Base-by-base conservation (phyloP, 2,329 filamentous ascomycete species). In the Chaetomiaceae sp. region DNA sequence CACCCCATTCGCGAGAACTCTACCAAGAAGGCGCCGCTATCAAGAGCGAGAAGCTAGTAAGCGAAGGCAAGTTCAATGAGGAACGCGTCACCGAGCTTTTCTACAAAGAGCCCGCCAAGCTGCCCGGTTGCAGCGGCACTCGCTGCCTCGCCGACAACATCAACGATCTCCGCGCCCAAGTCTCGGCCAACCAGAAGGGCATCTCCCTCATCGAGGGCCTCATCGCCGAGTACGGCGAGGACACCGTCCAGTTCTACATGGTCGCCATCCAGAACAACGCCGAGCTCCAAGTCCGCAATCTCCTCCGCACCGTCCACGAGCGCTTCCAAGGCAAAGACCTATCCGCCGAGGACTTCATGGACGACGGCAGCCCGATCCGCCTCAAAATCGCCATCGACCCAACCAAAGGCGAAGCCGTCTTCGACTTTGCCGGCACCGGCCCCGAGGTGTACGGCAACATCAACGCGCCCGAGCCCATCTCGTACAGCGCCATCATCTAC, bases 121-220 rank as follows among this genome's bases (percentile, higher is more conserved):
- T 87, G 59, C 82, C 84, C 0, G 89, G 87, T 1, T 94, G 88
- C 70, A 85, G 81, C 49, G 89, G 89, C 2, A 91, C 89, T 0
- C 76, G 89, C 38, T 90, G 88, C 65, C 74, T 95, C 1, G 83
- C 81, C 9, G 90, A 95, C 67, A 95, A 95, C 65, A 76, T 95
- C 59, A 91, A 89, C 48, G 90, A 95, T 65, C 75, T 95, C 36
- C 90, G 91, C 67, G 90, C 90, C 0, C 89, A 95, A 66, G 85
- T 94, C 11, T 89, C 90, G 0, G 89, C 89, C 11, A 95, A 95
- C 64, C 86, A 90, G 62, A 90, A 90, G 61, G 90, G 90, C 8
- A 92, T 92, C 64, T 84, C 82, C 32, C 74, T 92, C 20, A 94
- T 95, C 59, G 80, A 79, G 45, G 77, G 79, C 0, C 73, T 94